A percentile compares a stretch with the other conserved stretches of the same genome.
phyloP scores from a whole-genome alignment of 2,329 filamentous ascomycete species.

The Uncinocarpus reesii region DNA sequence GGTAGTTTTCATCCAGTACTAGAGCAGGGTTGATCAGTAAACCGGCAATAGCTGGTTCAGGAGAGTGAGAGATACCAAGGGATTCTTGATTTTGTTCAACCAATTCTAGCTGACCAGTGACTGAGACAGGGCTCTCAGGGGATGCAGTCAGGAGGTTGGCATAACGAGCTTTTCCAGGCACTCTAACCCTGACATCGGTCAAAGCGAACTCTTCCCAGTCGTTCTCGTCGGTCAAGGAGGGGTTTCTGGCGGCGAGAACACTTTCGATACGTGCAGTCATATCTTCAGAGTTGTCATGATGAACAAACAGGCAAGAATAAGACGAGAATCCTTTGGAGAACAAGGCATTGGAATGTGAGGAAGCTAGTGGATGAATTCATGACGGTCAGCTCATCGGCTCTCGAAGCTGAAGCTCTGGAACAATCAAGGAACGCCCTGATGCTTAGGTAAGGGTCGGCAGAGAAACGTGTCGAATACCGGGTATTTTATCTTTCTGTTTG shows the following conservation, averaged over 20 bases:
- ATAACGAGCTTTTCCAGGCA: slow-evolving; percentile 40
- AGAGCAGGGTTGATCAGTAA: neutral
- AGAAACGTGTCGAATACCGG: neutral
- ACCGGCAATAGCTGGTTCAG: neutral
- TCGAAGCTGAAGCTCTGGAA: neutral
- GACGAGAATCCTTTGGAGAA: slow-evolving; percentile 2
- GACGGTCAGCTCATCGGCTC: neutral
- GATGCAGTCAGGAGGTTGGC: slow-evolving; percentile 48
- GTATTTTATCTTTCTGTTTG: no score
- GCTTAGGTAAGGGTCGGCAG: neutral
- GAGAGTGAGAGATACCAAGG: slow-evolving; percentile 28
- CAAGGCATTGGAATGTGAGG: slow-evolving; percentile 8
- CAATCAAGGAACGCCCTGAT: neutral
- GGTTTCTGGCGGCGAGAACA: slow-evolving; percentile 37
- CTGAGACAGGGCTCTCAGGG: slow-evolving; percentile 44
- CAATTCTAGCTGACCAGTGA: slow-evolving; percentile 43
- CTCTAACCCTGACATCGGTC: slow-evolving; percentile 44
- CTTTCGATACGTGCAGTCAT: slow-evolving; percentile 39
- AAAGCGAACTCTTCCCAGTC: slow-evolving; percentile 53
- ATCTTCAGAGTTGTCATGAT: slow-evolving; percentile 30
- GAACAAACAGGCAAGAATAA: slow-evolving; percentile 15
- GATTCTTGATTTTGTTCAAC: slow-evolving; percentile 37
- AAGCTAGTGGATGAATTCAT: neutral
- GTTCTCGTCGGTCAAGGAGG: slow-evolving; percentile 40
- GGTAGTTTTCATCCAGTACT: slow-evolving; percentile 34